Conservation (phyloP, 202 grass and related monocot species). For the Zoysia matrella region DNA sequence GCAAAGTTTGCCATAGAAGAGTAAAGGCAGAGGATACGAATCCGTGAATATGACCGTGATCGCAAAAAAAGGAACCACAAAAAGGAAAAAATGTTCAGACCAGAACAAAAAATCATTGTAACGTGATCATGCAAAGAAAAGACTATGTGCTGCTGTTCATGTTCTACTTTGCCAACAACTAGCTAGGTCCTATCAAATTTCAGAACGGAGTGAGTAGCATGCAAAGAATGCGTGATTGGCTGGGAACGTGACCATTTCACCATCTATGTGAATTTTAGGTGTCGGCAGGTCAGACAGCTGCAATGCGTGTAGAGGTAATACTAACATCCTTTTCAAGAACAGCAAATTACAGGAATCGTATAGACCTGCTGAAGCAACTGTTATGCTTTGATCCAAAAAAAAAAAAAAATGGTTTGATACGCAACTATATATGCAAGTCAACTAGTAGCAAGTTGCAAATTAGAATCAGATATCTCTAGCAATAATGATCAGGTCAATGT, state of each 20-base stretch:
- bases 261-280: slow-evolving; percentile 2
- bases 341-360: not conserved
- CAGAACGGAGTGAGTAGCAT: too few relatives aligned
- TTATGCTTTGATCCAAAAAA: not conserved
- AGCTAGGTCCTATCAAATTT: too few relatives aligned
- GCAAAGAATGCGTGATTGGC: too few relatives aligned
- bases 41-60: not conserved
- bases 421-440: slow-evolving; percentile 23
- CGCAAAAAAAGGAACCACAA: too few relatives aligned
- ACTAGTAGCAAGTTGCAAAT: not conserved
- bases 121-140: too few relatives aligned
- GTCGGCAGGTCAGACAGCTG: slow-evolving; percentile 26
- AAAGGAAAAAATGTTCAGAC: too few relatives aligned
- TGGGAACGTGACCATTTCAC: not conserved
- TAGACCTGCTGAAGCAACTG: too few relatives aligned
- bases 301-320: not conserved
- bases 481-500: slow-evolving; percentile 35
- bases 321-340: not conserved
- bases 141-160: too few relatives aligned
- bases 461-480: not conserved
- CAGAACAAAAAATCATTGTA: too few relatives aligned
- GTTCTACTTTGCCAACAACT: too few relatives aligned
- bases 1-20: too few relatives aligned
- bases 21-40: too few relatives aligned
- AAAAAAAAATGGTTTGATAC: not conserved